Percentiles rank a stretch among this genome's conserved stretches.
Evolutionary conservation across 495 filamentous ascomycete species (phyloP).

Genomic region (Pyrenopolyporus hunteri): DNA sequence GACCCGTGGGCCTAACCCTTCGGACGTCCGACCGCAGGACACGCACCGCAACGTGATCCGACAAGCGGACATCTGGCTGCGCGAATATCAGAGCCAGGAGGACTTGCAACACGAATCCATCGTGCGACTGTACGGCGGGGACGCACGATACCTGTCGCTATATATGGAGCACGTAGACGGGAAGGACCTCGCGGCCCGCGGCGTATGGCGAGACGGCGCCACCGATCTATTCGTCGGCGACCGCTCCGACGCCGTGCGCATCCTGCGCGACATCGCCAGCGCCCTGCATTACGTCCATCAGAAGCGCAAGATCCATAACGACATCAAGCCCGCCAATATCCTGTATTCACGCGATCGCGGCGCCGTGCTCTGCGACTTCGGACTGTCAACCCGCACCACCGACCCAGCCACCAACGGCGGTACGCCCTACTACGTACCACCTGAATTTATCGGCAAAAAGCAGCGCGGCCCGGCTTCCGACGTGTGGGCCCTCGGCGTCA

Average conservation of each 20-base stretch:
- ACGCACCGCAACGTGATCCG: conserved; percentile 54
- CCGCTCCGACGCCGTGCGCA: conserved; percentile 49
- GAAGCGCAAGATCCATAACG: conserved; percentile 54
- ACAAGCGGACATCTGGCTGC: conserved; percentile 57
- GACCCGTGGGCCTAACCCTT: conserved; percentile 44
- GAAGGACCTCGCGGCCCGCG: conserved; percentile 48
- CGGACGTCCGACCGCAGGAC: conserved; percentile 44
- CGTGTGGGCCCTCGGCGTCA: conserved; percentile 58
- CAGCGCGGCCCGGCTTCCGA: conserved; percentile 54
- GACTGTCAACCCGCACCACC: conserved; percentile 48
- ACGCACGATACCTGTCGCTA: conserved; percentile 55
- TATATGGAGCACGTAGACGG: conserved; percentile 61
- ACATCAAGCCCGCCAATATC: conserved; percentile 60
- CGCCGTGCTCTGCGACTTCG: conserved; percentile 58
- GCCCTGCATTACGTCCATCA: conserved; percentile 55
- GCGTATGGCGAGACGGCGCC: conserved; percentile 47
- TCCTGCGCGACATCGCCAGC: conserved; percentile 52
- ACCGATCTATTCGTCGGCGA: conserved; percentile 51
- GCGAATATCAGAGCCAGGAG: conserved; percentile 55
- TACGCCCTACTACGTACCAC: conserved; percentile 58
- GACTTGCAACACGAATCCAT: conserved; percentile 55
- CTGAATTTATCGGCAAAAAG: conserved; percentile 56
- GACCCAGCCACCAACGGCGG: conserved; percentile 51
- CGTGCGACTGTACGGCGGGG: conserved; percentile 54
- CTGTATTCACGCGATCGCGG: conserved; percentile 58